Evolutionary conservation across 2,329 filamentous ascomycete species (phyloP), one percentile per base, ranked within the genome.

Genomic region (Cryphonectria carpinicola): DNA sequence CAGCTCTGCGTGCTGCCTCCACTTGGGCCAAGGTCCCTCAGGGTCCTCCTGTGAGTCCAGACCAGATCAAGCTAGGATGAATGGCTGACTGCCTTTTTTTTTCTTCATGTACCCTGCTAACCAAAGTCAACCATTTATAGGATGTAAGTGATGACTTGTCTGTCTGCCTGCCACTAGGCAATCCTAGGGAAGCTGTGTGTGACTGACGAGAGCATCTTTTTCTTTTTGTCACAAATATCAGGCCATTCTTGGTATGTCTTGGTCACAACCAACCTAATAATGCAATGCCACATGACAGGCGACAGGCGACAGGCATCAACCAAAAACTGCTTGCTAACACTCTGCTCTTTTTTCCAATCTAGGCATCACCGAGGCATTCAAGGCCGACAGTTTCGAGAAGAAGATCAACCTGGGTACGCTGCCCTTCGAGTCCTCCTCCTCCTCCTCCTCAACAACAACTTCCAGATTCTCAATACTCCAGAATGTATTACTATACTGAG

Each of bases 331-430:
- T 63, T 61, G 67, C 60, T 72, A 71, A 35, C 62, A 41, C 28
- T 58, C 49, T 32, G 39, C 70, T 74, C 71, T 35, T 2, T 32
- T 32, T 14, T 39, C 58, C 68, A 61, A 67, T 32, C 75, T 32
- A 91, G 92, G 93, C 82, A 94, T 99, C 84, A 98, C 96, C 74
- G 96, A 99, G 86, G 96, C 96, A 73, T 99, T 96, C 92, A 99
- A 98, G 89, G 95, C 95, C 83, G 96, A 99, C 82, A 88, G 87
- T 79, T 95, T 97, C 83, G 86, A 90, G 74, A 90, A 97, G 86
- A 99, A 98, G 90, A 98, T 99, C 88, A 98, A 98, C 87, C 87
- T 99, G 73, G 96, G 93, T 92, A 85, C 79, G 61, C 25, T 28
- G 28, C 37, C 19, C 37, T 37, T 22, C 43, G 43, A 19, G 19